A percentile compares a stretch with the other conserved stretches of the same genome.
Conservation (phyloP, 106 monocot genomes). For the Triglochin maritima region DNA sequence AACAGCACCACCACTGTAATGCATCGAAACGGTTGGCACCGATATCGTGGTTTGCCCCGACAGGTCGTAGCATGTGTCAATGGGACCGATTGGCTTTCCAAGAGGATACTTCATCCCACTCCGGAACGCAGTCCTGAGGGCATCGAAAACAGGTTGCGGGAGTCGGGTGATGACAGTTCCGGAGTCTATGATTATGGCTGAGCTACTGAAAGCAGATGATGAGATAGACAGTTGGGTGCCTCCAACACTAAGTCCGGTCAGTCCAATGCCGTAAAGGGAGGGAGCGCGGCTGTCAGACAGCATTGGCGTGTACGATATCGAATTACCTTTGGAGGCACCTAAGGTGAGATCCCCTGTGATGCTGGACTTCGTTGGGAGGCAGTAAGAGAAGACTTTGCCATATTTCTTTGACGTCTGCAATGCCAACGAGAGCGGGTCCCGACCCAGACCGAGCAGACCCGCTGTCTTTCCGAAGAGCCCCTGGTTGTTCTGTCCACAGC, state of each 20-base stretch:
- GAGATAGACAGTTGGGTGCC: not conserved
- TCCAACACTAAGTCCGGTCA: constrained; percentile 11
- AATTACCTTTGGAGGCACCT: not conserved
- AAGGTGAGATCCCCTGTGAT: constrained; percentile 12
- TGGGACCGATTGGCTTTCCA: not conserved
- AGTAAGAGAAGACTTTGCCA: constrained; percentile 20
- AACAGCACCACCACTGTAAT: constrained; percentile 1
- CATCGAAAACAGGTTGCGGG: constrained; percentile 8
- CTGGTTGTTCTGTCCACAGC: constrained; percentile 19
- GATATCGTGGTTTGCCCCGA: not conserved
- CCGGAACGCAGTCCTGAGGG: constrained; percentile 11
- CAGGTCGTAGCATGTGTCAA: constrained; percentile 19
- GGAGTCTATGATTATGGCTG: constrained; percentile 15
- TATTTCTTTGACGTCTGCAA: not conserved
- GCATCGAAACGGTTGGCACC: constrained; percentile 9
- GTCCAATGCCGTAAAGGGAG: constrained; percentile 4
- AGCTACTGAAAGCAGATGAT: not conserved
- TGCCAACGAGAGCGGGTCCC: constrained; percentile 3
- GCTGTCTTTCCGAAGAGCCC: constrained; percentile 9
- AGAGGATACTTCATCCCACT: constrained; percentile 11
- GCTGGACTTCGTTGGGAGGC: constrained; percentile 5
- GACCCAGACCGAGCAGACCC: constrained; percentile 14
- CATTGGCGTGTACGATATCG: constrained; percentile 7
- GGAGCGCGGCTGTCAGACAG: not conserved
- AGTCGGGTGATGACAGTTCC: constrained; percentile 23